Evolutionary conservation across 805 yeast genomes (phyloP).

Genomic region (Ogataea corticis): DNA sequence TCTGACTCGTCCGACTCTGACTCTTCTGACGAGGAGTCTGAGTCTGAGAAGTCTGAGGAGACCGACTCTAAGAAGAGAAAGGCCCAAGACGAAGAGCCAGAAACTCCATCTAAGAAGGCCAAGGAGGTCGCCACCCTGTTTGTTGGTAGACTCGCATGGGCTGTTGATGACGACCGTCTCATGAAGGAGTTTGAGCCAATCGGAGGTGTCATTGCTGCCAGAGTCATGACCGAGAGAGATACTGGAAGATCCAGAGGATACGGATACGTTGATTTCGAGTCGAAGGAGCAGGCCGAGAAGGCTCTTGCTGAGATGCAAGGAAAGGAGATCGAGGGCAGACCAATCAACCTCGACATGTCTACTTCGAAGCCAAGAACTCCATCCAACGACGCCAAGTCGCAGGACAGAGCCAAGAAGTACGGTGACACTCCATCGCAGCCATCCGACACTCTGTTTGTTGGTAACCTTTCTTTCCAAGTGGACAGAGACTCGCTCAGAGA

Average conservation of each 20-base stretch:
- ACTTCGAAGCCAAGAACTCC: slow-evolving; percentile 69
- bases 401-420: slow-evolving; percentile 81
- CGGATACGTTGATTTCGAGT: slow-evolving; percentile 94
- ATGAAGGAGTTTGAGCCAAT: slow-evolving; percentile 75
- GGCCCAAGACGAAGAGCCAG: slow-evolving; percentile 41
- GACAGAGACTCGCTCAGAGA: slow-evolving; percentile 76
- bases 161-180: slow-evolving; percentile 93
- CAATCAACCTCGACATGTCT: slow-evolving; percentile 90
- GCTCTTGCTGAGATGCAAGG: slow-evolving; percentile 87
- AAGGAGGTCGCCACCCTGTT: slow-evolving; percentile 84
- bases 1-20: slow-evolving; percentile 23
- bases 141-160: slow-evolving; percentile 98
- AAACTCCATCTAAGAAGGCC: slow-evolving; percentile 52
- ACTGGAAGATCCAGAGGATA: slow-evolving; percentile 93
- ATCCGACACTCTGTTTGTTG: slow-evolving; percentile 93
- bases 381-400: slow-evolving; percentile 49
- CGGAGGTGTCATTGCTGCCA: slow-evolving; percentile 84
- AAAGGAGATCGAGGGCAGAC: slow-evolving; percentile 95
- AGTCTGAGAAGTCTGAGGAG: slow-evolving; percentile 22
- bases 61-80: slow-evolving; percentile 39
- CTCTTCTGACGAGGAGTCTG: slow-evolving; percentile 31
- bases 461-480: slow-evolving; percentile 91
- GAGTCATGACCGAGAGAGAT: slow-evolving; percentile 87
- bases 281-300: slow-evolving; percentile 75
- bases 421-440: slow-evolving; percentile 93